Conservation (phyloP, 2,329 filamentous ascomycete species). For the Trichoderma sp. region DNA sequence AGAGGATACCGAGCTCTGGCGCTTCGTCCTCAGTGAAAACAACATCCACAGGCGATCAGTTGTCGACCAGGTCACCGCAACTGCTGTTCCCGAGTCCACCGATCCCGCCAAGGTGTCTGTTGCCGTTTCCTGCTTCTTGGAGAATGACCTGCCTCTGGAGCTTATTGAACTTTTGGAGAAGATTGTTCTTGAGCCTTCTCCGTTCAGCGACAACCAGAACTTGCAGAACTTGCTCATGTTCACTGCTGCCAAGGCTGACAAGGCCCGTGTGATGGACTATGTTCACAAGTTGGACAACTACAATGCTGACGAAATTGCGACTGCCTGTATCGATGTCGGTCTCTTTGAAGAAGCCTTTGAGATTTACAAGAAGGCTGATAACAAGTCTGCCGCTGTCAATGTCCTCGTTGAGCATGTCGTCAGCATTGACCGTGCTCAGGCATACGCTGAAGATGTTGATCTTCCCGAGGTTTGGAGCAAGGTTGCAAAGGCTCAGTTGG, state of each 20-base stretch:
- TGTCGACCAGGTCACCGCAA: conserved; percentile 94
- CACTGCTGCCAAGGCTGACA: conserved; percentile 95
- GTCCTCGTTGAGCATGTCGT: conserved; percentile 96
- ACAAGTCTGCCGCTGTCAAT: conserved; percentile 82
- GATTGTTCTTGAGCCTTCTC: conserved; percentile 98
- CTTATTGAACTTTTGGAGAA: conserved; percentile 98
- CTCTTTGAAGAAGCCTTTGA: conserved; percentile 97
- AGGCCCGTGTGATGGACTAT: conserved; percentile 92
- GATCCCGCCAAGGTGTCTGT: conserved; percentile 95
- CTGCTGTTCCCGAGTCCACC: conserved; percentile 87
- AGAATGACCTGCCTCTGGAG: conserved; percentile 86
- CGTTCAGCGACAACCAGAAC: conserved; percentile 96
- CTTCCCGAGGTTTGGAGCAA: conserved; percentile 96
- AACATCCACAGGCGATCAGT: conserved; percentile 93
- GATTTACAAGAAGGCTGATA: conserved; percentile 96
- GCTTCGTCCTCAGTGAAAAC: conserved; percentile 91
- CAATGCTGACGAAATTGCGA: conserved; percentile 87
- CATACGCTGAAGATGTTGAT: conserved; percentile 93
- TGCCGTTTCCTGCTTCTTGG: conserved; percentile 90
- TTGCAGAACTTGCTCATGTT: conserved; percentile 96
- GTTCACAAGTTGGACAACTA: conserved; percentile 89
- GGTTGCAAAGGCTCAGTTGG: conserved; percentile 96
- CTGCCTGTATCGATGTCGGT: conserved; percentile 91
- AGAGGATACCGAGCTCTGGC: conserved; percentile 87
- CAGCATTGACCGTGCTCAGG: conserved; percentile 95